Evolutionary conservation across 2,329 filamentous ascomycete species (phyloP), one percentile per base, ranked within the genome.

Genomic region (Colletotrichum siamense): DNA sequence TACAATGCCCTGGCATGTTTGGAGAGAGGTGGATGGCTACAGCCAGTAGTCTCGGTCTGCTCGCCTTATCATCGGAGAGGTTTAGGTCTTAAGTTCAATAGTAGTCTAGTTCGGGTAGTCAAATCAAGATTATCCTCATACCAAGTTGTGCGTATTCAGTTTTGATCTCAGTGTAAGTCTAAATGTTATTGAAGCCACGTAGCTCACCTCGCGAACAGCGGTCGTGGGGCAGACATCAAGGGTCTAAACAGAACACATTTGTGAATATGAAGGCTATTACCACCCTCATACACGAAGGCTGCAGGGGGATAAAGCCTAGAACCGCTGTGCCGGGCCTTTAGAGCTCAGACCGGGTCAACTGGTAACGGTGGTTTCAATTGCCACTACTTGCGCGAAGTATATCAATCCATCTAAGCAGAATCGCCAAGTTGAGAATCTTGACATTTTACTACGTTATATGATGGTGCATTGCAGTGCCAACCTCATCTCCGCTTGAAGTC

Each of bases 31-130:
- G 6, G 9, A 52, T 52, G 44, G 10, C n/a, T 3, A 52, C 44
- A 52, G 44, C 44, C 44, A 13, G 44, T 52, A 52, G 44, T 52
- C 0, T 8, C 44, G 44, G 44, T 52, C n/a, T 22, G 12, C 0
- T 52, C 0, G 0, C 44, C n/a, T 22, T 4, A 2, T 49, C 5
- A 22, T 52, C n/a, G 44, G n/a, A 52, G 44, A 22, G 3, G 44
- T 8, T 0, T 2, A 8, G 0, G 2, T 52, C 44, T 4, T 2
- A 2, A 52, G 44, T 52, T 52, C 44, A 52, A 52, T 0, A 52
- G 6, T 22, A 22, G n/a, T 52, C 10, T 52, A 52, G 44, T 52
- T 22, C n/a, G 1, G 6, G 44, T 52, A 52, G 44, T 52, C 6
- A 22, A 52, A 52, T 22, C n/a, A 22, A 52, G 44, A 13, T 52